Evolutionary conservation across 1,284 basidiomycete genomes (phyloP), one percentile per base, ranked within the genome.

Genomic region (Athelia psychrophila): DNA sequence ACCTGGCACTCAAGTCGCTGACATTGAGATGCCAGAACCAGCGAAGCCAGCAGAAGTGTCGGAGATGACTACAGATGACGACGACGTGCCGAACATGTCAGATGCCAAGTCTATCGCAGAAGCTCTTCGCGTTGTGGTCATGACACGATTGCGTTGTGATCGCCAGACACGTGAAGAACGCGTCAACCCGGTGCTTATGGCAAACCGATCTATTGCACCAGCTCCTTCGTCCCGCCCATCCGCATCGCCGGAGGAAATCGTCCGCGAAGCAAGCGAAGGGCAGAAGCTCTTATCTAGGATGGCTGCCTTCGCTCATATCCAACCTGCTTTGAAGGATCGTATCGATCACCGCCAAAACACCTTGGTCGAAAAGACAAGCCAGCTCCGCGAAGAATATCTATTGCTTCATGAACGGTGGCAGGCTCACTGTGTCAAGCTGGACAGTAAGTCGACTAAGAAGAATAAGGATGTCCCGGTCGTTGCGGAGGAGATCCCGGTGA

Each of bases 391-490:
- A 50, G 85, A 93, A 63, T 94, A 95, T 62, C 62, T 84, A 35
- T 62, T 70, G 16, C 71, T 89, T 35, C 84, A 94, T 59, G 77
- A 84, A 57, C 74, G 77, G 49, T 95, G 92, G 92, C 53, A 79
- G 22, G 73, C 75, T 3, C 86, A 91, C 59, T 92, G 91, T 63
- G 72, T 76, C 10, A 73, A 74, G 48, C 74, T 95, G 51, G 89
- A 92, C 56, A 72, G 13, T 59, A 63, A 50, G 59, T 53, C 8
- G 32, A 52, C 12, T 66, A 69, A 53, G 69, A 72, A 36, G 65
- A 42, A 38, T 45, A 42, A 42, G 20, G 38, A 42, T 16, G 20
- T 22, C n/a, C 38, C 38, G 16, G 13, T 66, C 8, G 60, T 69
- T 19, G 66, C 72, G 15, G 70, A 76, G 22, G 78, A 77, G 51